Conservation (phyloP, 306 rosid genomes). For the Pyrus bretschneideri region DNA sequence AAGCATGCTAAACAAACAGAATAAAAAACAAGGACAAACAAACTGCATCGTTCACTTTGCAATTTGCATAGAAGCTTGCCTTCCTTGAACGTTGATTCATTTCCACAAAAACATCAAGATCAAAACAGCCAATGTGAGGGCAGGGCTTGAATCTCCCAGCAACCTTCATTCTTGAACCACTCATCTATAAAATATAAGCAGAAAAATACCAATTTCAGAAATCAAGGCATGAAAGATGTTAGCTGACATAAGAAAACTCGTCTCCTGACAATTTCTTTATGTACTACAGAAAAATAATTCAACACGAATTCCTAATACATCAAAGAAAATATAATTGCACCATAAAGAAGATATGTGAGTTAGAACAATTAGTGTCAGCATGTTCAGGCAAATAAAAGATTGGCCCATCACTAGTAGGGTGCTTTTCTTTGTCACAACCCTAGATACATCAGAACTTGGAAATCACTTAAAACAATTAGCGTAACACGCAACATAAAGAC, state of each 20-base stretch:
- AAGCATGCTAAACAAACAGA: constrained; percentile 15
- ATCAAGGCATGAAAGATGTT: background rate
- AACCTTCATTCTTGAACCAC: constrained; percentile 97
- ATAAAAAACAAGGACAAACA: background rate
- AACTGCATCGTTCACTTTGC: background rate
- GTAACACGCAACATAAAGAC: background rate
- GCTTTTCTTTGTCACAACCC: background rate
- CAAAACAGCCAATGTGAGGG: constrained; percentile 92
- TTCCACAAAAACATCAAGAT: constrained; percentile 97
- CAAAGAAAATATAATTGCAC: background rate
- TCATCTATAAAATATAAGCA: constrained; percentile 57
- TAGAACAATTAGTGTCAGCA: background rate
- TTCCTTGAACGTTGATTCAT: constrained; percentile 93
- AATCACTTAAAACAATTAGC: background rate
- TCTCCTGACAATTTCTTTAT: background rate
- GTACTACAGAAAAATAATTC: background rate
- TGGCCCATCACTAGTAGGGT: background rate
- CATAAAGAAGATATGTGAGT: background rate
- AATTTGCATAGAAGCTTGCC: constrained; percentile 41
- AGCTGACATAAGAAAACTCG: background rate
- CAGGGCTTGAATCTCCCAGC: constrained; percentile 99
- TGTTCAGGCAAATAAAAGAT: background rate
- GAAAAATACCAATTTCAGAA: background rate
- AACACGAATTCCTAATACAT: background rate
- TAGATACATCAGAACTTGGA: background rate